Base-by-base conservation (phyloP, 202 grass and related monocot species). In the Saccharum hybrid region DNA sequence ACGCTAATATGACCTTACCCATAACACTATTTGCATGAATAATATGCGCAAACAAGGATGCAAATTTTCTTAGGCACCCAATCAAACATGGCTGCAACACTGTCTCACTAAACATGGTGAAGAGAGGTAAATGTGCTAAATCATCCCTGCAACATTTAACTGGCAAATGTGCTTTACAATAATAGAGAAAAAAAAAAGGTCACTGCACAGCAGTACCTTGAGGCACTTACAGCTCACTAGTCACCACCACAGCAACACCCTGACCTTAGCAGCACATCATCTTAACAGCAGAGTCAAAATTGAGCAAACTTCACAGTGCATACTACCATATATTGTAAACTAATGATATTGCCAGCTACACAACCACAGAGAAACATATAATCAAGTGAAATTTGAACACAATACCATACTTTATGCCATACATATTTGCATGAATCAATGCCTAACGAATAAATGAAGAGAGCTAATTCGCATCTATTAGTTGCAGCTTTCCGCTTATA, bases 221-320 rank as follows among this genome's bases (percentile, higher is more conserved):
- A 46, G 13, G 41, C 41, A 48, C 41, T 30, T 46, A 28, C 11
- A 48, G 12, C 22, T 8, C 11, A n/a, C n/a, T 70, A 45, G 1
- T 28, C 10, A 1, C 26, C 73, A 81, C 15, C 56, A 23, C n/a
- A 49, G 26, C 8, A 15, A 81, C 14, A 74, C 26, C 11, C 41
- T 22, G 28, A 28, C 63, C 78, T 14, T 31, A 80, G 48, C 38
- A 75, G 19, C 66, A 67, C 49, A 52, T 67, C 34, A 13, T 40
- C 34, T 77, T 31, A 80, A 62, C n/a, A 75, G 26, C 66, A 73
- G n/a, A 51, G 9, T 74, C 54, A 79, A 75, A 37, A 74, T 60
- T 75, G 34, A 71, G 18, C n/a, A 52, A 74, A 41, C 33, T 68
- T 84, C 49, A 75, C 4, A 21, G 3, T 42, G 11, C 16, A 54